A percentile compares a stretch with the other conserved stretches of the same genome.
These are phyloP conservation scores for Neonectria ditissima DNA, from an alignment of 2,329 filamentous ascomycete species.

Conservation along the genomic window DNA sequence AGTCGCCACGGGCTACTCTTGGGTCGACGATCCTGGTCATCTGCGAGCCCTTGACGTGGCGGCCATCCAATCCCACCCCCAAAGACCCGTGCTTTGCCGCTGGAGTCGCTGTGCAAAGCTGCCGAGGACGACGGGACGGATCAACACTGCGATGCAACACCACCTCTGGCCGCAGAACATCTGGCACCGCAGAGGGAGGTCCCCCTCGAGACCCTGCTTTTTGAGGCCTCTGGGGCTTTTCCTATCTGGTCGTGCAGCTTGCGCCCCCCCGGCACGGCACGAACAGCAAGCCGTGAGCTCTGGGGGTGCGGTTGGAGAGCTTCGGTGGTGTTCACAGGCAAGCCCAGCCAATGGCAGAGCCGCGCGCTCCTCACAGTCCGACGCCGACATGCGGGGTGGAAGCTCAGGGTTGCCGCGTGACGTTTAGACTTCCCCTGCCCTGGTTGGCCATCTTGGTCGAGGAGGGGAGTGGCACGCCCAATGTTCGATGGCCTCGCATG, in stretches of 20 bases:
- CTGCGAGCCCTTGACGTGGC: slow-evolving; percentile 32
- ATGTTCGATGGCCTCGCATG: slow-evolving; percentile 30
- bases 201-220: not conserved
- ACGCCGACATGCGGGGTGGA: slow-evolving; percentile 41
- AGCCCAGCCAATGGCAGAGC: slow-evolving; percentile 34
- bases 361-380: slow-evolving; percentile 21
- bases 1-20: too few species aligned
- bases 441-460: slow-evolving; percentile 30
- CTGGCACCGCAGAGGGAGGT: slow-evolving; percentile 1
- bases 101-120: slow-evolving; percentile 18
- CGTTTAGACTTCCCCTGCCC: slow-evolving; percentile 19
- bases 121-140: not conserved
- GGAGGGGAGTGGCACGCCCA: slow-evolving; percentile 12
- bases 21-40: slow-evolving; percentile 19
- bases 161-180: slow-evolving; percentile 11
- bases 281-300: slow-evolving; percentile 25
- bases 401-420: slow-evolving; percentile 33
- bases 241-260: slow-evolving; percentile 17
- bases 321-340: slow-evolving; percentile 24
- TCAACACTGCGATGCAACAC: slow-evolving; percentile 31
- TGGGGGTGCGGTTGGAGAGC: slow-evolving; percentile 26
- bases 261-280: slow-evolving; percentile 33
- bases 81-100: slow-evolving; percentile 37
- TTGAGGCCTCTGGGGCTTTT: slow-evolving; percentile 15
- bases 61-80: slow-evolving; percentile 17